phyloP scores from a whole-genome alignment of 208 protist genomes.

The Novymonas esmeraldas region DNA sequence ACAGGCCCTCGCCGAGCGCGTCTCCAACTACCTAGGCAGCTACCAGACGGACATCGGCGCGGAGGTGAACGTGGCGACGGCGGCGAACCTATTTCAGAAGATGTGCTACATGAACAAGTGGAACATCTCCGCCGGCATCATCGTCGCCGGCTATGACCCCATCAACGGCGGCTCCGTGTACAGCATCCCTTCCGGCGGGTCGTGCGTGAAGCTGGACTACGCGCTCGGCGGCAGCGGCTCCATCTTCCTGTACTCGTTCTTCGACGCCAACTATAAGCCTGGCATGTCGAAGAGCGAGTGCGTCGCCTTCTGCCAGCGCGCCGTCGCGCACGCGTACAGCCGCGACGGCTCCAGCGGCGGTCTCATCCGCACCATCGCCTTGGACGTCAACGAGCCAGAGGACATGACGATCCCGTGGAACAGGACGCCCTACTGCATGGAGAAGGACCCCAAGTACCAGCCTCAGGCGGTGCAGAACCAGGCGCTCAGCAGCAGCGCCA shows the following conservation, averaged over 20 bases:
- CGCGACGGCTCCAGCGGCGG: slow-evolving; percentile 99
- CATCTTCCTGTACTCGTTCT: slow-evolving; percentile 99
- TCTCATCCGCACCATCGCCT: slow-evolving; percentile 94
- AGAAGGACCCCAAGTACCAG: slow-evolving; percentile 88
- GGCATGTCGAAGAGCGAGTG: slow-evolving; percentile 98
- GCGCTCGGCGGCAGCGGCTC: slow-evolving; percentile 97
- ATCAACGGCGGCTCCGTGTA: slow-evolving; percentile 97
- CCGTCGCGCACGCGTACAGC: slow-evolving; percentile 97
- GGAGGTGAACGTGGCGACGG: slow-evolving; percentile 92
- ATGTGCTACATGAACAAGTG: slow-evolving; percentile 98
- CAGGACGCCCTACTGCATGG: slow-evolving; percentile 88
- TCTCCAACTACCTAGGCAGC: slow-evolving; percentile 92
- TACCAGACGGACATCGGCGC: slow-evolving; percentile 91
- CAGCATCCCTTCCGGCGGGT: slow-evolving; percentile 95
- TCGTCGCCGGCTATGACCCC: slow-evolving; percentile 97
- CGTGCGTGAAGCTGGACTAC: slow-evolving; percentile 94
- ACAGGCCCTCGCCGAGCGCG: slow-evolving; percentile 95
- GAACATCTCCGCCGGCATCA: slow-evolving; percentile 96
- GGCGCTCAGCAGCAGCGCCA: slow-evolving; percentile 80
- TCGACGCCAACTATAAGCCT: slow-evolving; percentile 96
- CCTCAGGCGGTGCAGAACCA: slow-evolving; percentile 68
- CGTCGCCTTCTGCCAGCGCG: slow-evolving; percentile 93
- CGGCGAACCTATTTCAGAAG: slow-evolving; percentile 96
- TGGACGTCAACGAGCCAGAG: slow-evolving; percentile 81
- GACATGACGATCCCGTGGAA: slow-evolving; percentile 89